phyloP scores from a whole-genome alignment of 495 filamentous ascomycete genomes.

The Glonium stellatum region DNA sequence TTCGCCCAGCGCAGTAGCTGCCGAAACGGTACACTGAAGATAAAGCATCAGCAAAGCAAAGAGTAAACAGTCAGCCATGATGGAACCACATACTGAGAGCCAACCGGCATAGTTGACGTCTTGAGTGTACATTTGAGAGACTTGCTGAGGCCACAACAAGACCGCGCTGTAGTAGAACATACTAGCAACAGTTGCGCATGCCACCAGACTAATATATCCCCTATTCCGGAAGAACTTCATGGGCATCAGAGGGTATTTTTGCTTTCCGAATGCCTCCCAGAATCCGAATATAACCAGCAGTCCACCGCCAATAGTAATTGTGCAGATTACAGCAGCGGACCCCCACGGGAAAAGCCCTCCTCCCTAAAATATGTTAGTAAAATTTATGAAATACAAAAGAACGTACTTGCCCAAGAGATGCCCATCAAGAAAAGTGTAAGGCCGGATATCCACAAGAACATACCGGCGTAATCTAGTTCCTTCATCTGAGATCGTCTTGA shows the following conservation, averaged over 20 bases:
- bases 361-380: slow-evolving; percentile 1
- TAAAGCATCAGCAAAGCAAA: neutral
- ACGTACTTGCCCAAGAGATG: slow-evolving; percentile 10
- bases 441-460: slow-evolving; percentile 17
- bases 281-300: slow-evolving; percentile 14
- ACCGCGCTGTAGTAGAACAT: slow-evolving; percentile 22
- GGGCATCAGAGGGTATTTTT: slow-evolving; percentile 18
- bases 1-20: slow-evolving; percentile 11
- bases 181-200: slow-evolving; percentile 17
- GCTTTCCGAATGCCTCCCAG: slow-evolving; percentile 16
- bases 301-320: slow-evolving; percentile 14
- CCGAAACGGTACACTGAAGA: slow-evolving; percentile 13
- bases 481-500: slow-evolving; percentile 17
- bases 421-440: slow-evolving; percentile 19
- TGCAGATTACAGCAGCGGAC: slow-evolving; percentile 15
- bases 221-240: slow-evolving; percentile 22
- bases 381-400: neutral
- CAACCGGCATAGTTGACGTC: slow-evolving; percentile 13
- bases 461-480: slow-evolving; percentile 18
- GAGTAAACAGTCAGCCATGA: neutral
- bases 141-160: slow-evolving; percentile 22
- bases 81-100: neutral
- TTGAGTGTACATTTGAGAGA: slow-evolving; percentile 13
- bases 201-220: slow-evolving; percentile 15
- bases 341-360: slow-evolving; percentile 22